Evolutionary conservation across 192 early-diverging fungal species (phyloP).

Genomic region (Obelidium mucronatum): DNA sequence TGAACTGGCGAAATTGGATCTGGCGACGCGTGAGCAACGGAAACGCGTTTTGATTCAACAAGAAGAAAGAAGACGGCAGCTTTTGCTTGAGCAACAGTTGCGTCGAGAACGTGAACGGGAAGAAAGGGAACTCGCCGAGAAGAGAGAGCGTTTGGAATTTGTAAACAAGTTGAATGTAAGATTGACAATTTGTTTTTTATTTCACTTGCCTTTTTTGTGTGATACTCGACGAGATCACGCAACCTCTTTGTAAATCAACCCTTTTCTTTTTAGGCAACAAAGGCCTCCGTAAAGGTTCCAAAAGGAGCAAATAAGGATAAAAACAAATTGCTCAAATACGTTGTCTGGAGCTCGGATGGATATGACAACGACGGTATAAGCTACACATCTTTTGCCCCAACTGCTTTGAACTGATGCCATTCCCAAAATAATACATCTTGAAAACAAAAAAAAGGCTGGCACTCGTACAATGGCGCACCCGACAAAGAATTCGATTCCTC

Average conservation of each 20-base stretch:
- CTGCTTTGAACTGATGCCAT: too few relatives aligned
- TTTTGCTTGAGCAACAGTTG: too few relatives aligned
- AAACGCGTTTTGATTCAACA: background rate
- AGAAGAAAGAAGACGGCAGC: background rate
- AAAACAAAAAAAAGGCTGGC: background rate
- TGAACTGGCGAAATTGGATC: background rate
- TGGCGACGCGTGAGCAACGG: background rate
- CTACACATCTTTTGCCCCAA: background rate
- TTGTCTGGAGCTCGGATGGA: constrained; percentile 1
- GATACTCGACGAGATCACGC: too few relatives aligned
- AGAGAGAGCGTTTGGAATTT: background rate
- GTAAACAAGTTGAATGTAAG: background rate
- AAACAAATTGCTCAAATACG: background rate
- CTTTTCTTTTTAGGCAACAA: background rate
- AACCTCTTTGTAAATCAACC: background rate
- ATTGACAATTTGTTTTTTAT: background rate
- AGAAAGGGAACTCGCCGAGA: background rate
- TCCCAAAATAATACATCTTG: too few relatives aligned
- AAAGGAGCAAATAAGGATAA: background rate
- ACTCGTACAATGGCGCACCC: background rate
- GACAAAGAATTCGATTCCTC: background rate
- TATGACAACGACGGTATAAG: background rate
- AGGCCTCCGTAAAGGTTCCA: background rate
- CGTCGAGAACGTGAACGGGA: too few relatives aligned
- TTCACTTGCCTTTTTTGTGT: too few relatives aligned